A percentile compares a stretch with the other conserved stretches of the same genome.
These are phyloP conservation scores for Boletales sp. DNA, from an alignment of 768 basidiomycete species.

Conservation along the genomic window DNA sequence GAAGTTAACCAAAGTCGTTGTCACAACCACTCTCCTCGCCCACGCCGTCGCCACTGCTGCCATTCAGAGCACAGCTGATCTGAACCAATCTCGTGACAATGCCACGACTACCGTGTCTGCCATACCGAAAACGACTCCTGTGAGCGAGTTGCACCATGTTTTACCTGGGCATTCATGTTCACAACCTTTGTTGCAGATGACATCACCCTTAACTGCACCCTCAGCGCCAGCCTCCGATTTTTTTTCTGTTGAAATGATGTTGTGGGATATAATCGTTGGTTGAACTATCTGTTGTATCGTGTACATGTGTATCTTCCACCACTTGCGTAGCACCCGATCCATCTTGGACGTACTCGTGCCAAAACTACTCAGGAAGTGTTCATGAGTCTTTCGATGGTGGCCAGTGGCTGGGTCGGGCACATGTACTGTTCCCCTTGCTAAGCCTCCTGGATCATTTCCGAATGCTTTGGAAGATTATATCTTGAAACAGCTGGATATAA, in stretches of 20 bases:
- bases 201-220: not conserved
- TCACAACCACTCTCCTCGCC: constrained; percentile 1
- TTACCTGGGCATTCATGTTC: not conserved
- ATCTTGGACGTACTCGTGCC: not conserved
- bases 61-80: not conserved
- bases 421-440: too few species aligned
- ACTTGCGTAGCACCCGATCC: not conserved
- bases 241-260: not conserved
- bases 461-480: too few species aligned
- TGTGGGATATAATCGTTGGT: not conserved
- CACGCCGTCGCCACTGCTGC: not conserved
- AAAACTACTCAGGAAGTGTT: too few species aligned
- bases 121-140: not conserved
- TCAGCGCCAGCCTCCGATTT: not conserved
- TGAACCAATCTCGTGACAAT: not conserved
- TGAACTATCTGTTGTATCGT: not conserved
- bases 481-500: too few species aligned
- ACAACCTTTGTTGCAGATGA: not conserved
- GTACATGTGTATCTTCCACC: too few species aligned
- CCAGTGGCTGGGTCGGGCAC: too few species aligned
- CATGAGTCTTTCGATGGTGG: too few species aligned
- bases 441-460: too few species aligned
- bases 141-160: not conserved
- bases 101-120: not conserved
- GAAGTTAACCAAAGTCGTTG: constrained; percentile 1